A percentile compares a stretch with the other conserved stretches of the same genome.
phyloP scores from a whole-genome alignment of 306 rosid genomes.

The Ceratonia siliqua region DNA sequence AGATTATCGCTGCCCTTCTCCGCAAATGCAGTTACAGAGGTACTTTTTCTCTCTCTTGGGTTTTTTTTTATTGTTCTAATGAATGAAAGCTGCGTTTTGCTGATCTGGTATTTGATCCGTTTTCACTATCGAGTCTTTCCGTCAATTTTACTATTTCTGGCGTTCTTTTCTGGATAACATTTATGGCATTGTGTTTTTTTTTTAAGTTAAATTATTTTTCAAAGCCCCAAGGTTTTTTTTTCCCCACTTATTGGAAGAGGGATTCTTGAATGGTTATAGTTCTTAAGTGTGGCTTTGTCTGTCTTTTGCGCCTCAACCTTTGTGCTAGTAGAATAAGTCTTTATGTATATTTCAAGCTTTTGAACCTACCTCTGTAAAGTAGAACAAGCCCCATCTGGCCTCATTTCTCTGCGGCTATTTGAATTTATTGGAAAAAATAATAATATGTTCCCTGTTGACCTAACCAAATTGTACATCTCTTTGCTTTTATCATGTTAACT shows the following conservation, averaged over 20 bases:
- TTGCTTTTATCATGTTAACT: neutral
- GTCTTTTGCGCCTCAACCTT: too few relatives aligned
- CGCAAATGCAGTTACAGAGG: conserved; percentile 79
- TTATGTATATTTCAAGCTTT: too few relatives aligned
- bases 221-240: neutral
- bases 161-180: neutral
- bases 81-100: neutral
- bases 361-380: too few relatives aligned
- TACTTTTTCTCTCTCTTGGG: conserved; percentile 4
- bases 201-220: neutral
- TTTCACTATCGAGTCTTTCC: neutral
- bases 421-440: too few relatives aligned
- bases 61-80: neutral
- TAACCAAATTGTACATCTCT: neutral
- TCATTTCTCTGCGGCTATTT: too few relatives aligned
- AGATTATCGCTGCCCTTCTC: conserved; percentile 73
- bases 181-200: too few relatives aligned
- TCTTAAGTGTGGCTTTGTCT: too few relatives aligned
- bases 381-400: too few relatives aligned
- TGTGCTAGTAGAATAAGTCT: too few relatives aligned
- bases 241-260: too few relatives aligned
- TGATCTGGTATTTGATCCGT: neutral
- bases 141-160: neutral
- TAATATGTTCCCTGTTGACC: too few relatives aligned
- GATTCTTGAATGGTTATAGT: too few relatives aligned